A percentile compares a stretch with the other conserved stretches of the same genome.
phyloP scores from a whole-genome alignment of 164 flowering plant genomes.

The Aristolochia fimbriata region DNA sequence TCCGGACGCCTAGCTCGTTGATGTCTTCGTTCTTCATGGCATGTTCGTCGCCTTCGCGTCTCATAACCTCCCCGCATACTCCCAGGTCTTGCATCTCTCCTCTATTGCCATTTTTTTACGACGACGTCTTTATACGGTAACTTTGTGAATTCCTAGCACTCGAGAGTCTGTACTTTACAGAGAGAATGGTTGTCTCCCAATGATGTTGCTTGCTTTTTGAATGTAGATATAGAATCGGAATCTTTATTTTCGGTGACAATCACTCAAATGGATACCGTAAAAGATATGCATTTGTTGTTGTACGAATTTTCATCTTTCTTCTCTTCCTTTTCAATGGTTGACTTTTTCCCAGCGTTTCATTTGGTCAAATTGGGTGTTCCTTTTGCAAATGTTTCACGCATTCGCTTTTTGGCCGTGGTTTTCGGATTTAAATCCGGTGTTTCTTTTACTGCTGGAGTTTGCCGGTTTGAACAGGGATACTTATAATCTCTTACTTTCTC shows the following conservation, averaged over 20 bases:
- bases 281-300: too few species aligned
- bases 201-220: neutral
- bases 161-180: neutral
- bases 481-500: too few species aligned
- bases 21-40: neutral
- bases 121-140: neutral
- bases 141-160: neutral
- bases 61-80: neutral
- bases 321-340: too few species aligned
- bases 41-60: neutral
- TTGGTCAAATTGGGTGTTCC: too few species aligned
- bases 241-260: too few species aligned
- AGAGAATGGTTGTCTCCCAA: neutral
- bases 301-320: too few species aligned
- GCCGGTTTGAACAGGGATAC: too few species aligned
- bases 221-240: neutral
- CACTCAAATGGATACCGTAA: neutral
- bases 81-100: neutral
- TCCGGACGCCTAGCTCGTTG: neutral
- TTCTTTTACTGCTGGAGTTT: too few species aligned
- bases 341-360: too few species aligned
- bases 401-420: too few species aligned
- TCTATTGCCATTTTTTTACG: neutral
- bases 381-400: too few species aligned
- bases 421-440: too few species aligned